Conservation (phyloP, 768 basidiomycete species). For the Suillus paluster region DNA sequence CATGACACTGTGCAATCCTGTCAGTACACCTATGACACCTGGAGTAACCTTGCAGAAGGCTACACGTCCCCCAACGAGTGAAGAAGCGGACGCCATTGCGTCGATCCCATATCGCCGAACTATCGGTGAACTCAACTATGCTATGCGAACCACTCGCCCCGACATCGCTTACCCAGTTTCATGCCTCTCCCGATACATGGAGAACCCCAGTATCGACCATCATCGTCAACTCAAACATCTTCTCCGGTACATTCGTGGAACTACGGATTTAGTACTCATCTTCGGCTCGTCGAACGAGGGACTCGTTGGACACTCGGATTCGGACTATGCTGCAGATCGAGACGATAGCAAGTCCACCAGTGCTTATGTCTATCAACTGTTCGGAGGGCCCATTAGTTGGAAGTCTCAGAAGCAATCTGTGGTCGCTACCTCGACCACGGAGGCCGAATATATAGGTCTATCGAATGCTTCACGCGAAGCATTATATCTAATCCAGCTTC, state of each 20-base stretch:
- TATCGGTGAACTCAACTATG: no score
- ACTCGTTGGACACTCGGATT: background rate
- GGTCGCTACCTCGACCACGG: background rate
- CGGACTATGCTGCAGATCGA: background rate
- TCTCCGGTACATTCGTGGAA: background rate
- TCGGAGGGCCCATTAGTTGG: background rate
- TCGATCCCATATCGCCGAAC: no score
- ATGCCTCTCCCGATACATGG: background rate
- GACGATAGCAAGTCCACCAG: background rate
- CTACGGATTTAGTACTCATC: background rate
- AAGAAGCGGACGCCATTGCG: no score
- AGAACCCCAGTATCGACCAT: background rate
- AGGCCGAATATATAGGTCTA: background rate
- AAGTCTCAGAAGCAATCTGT: background rate
- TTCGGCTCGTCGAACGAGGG: background rate
- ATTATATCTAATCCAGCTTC: slow-evolving; percentile 1
- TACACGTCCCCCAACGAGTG: no score
- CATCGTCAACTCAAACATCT: background rate
- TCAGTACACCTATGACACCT: no score
- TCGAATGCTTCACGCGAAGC: background rate
- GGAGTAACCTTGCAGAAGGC: no score
- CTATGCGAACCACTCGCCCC: no score
- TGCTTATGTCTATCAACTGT: background rate
- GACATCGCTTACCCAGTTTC: background rate
- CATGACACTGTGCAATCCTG: no score